Percentiles rank a stretch among this genome's conserved stretches.
Conservation (phyloP, 2,329 filamentous ascomycete genomes). For the Huntiella omanensis region DNA sequence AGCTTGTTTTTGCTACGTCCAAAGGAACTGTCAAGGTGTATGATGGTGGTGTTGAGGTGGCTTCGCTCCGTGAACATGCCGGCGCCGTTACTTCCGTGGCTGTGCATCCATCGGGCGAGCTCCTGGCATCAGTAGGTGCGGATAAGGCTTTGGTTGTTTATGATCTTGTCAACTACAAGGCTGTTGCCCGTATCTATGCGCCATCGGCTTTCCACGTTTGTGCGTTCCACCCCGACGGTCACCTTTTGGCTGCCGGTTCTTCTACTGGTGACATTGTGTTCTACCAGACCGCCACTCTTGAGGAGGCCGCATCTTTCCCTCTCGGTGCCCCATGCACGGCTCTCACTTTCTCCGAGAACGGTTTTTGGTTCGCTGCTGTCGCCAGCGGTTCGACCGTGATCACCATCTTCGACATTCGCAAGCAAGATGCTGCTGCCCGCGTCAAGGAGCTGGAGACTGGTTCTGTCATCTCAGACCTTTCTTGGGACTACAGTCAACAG, state of each 20-base stretch:
- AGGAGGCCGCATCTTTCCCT: constrained; percentile 55
- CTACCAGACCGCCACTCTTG: constrained; percentile 67
- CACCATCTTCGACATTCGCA: constrained; percentile 81
- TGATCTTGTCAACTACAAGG: constrained; percentile 48
- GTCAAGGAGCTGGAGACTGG: constrained; percentile 78
- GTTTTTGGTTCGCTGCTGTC: constrained; percentile 80
- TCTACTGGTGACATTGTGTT: constrained; percentile 65
- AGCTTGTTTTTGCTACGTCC: constrained; percentile 53
- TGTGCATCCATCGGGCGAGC: constrained; percentile 62
- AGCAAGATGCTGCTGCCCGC: constrained; percentile 63
- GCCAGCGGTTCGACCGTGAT: constrained; percentile 60
- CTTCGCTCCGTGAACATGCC: constrained; percentile 61
- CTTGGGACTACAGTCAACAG: constrained; percentile 91
- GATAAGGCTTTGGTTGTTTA: constrained; percentile 92
- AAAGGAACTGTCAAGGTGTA: constrained; percentile 68
- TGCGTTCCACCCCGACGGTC: constrained; percentile 91
- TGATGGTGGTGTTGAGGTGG: constrained; percentile 48
- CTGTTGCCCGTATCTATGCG: constrained; percentile 60
- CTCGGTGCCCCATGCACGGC: constrained; percentile 52
- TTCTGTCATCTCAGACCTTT: constrained; percentile 52
- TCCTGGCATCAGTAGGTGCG: constrained; percentile 70
- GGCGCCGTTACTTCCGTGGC: constrained; percentile 62
- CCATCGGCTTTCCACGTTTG: constrained; percentile 57
- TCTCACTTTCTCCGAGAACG: constrained; percentile 85
- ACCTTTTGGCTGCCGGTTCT: constrained; percentile 76